Evolutionary conservation across 352 stramenopile genomes (phyloP).

Genomic region (Globisporangium heterothallicum): DNA sequence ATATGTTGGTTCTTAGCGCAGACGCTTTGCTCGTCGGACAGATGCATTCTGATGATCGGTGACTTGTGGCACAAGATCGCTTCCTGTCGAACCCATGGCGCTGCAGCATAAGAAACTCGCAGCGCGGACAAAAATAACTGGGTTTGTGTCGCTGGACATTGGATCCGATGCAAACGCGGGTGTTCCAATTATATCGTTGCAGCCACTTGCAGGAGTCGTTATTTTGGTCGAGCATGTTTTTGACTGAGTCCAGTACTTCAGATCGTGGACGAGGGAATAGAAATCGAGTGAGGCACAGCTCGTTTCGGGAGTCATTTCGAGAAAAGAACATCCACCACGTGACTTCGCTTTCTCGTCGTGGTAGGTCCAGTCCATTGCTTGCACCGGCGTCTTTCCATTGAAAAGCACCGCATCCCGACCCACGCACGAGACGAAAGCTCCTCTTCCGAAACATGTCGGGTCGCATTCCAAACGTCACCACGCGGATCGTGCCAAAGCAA

Average conservation of each 20-base stretch:
- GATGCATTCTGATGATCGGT: no score
- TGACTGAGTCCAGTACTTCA: no score
- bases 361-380: not conserved
- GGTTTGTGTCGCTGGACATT: not conserved
- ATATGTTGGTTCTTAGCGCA: not conserved
- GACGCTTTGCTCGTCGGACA: no score
- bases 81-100: no score
- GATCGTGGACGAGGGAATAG: not conserved
- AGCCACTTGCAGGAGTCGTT: not conserved
- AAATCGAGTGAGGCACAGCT: not conserved
- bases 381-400: not conserved
- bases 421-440: not conserved
- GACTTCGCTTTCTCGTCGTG: not conserved
- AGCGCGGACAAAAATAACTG: no score
- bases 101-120: not conserved
- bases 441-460: slow-evolving; percentile 28
- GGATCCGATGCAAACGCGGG: not conserved
- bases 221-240: not conserved
- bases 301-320: slow-evolving; percentile 22
- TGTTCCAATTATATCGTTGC: not conserved
- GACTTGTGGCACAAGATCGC: no score
- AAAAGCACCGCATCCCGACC: not conserved
- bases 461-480: slow-evolving; percentile 81
- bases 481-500: slow-evolving; percentile 73
- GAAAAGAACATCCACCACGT: slow-evolving; percentile 23